A percentile compares a stretch with the other conserved stretches of the same genome.
Evolutionary conservation across 2,329 filamentous ascomycete genomes (phyloP).

Genomic region (Hymenoscyphus fraxineus): DNA sequence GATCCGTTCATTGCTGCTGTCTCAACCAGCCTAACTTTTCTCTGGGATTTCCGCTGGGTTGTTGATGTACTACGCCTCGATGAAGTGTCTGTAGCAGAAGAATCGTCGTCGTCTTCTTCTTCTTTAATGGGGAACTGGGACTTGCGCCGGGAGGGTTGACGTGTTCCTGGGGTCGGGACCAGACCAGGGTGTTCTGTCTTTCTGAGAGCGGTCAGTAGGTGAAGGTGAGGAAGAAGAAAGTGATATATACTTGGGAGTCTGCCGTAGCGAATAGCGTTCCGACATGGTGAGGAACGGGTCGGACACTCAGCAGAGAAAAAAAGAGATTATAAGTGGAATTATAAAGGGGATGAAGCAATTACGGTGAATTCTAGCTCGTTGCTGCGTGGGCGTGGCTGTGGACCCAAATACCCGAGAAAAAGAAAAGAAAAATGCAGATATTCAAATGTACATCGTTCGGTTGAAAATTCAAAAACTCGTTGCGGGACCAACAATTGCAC

Average conservation of each 20-base stretch:
- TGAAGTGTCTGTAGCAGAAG: constrained; percentile 32
- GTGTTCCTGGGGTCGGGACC: constrained; percentile 48
- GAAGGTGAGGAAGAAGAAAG: constrained; percentile 2
- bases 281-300: constrained; percentile 27
- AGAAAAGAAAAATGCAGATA: constrained; percentile 1
- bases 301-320: neutral
- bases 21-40: constrained; percentile 26
- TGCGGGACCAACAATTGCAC: neutral
- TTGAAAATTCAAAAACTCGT: neutral
- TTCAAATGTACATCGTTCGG: neutral
- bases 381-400: neutral
- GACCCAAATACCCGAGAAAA: neutral
- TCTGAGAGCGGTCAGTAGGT: constrained; percentile 35
- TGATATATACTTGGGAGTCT: constrained; percentile 33
- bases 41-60: constrained; percentile 21
- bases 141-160: constrained; percentile 41
- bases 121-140: constrained; percentile 32
- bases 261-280: constrained; percentile 34
- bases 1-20: constrained; percentile 24
- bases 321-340: constrained; percentile 5
- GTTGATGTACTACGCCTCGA: constrained; percentile 20
- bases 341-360: neutral
- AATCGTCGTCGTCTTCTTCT: constrained; percentile 34
- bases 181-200: constrained; percentile 49
- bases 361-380: neutral